A percentile compares a stretch with the other conserved stretches of the same genome.
Evolutionary conservation across 441 rosid species (phyloP).

Genomic region (Flueggea neowawraea): DNA sequence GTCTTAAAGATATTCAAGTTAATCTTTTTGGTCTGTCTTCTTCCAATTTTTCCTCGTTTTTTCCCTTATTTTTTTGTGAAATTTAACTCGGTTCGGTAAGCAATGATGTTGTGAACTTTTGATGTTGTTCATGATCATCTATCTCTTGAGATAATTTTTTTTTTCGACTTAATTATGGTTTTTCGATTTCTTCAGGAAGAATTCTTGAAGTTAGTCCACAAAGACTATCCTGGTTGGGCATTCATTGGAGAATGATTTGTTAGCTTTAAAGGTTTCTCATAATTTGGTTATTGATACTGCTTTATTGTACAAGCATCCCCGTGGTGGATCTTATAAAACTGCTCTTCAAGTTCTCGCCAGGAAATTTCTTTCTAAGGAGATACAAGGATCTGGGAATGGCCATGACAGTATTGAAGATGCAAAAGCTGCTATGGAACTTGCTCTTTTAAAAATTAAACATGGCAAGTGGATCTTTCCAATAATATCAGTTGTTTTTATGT

Average conservation of each 20-base stretch:
- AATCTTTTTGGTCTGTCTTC: too few species aligned
- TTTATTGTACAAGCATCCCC: slow-evolving; percentile 79
- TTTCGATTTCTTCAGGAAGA: slow-evolving; percentile 62
- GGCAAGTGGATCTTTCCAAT: slow-evolving; percentile 39
- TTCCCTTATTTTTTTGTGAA: not conserved
- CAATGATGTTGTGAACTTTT: not conserved
- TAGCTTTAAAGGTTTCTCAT: slow-evolving; percentile 83
- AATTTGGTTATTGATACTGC: slow-evolving; percentile 91
- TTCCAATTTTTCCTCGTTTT: not conserved
- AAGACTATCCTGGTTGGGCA: slow-evolving; percentile 89
- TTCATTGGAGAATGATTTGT: slow-evolving; percentile 91
- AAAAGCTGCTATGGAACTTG: slow-evolving; percentile 85
- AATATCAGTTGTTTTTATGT: slow-evolving; percentile 3
- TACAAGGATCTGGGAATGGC: slow-evolving; percentile 77
- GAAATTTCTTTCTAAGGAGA: slow-evolving; percentile 80
- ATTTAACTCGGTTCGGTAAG: not conserved
- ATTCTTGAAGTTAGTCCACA: slow-evolving; percentile 72
- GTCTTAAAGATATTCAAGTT: slow-evolving; percentile 82
- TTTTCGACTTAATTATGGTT: slow-evolving; percentile 14
- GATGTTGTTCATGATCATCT: slow-evolving; percentile 6
- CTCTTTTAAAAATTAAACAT: slow-evolving; percentile 75
- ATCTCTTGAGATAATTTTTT: slow-evolving; percentile 16
- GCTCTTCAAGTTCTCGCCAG: slow-evolving; percentile 88
- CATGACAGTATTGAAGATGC: slow-evolving; percentile 98
- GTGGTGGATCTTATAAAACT: slow-evolving; percentile 70